Evolutionary conservation across 176 grass and related monocot genomes (phyloP).

Genomic region (Alloteropsis semialata): DNA sequence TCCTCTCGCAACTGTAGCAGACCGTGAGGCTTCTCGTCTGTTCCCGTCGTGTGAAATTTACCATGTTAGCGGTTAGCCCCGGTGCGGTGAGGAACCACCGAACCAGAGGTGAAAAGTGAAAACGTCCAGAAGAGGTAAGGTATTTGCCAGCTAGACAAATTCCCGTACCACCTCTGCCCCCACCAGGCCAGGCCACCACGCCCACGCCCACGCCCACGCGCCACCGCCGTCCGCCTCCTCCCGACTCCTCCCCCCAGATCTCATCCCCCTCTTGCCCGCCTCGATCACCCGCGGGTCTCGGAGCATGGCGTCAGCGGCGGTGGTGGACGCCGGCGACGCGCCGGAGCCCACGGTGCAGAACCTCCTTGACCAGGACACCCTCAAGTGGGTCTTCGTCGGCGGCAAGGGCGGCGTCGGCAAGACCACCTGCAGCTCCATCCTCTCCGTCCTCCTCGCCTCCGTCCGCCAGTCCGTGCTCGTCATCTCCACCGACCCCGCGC

Average conservation of each 20-base stretch:
- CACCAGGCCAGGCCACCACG: neutral
- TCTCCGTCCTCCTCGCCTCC: conserved; percentile 82
- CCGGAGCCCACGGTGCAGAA: conserved; percentile 82
- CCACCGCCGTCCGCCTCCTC: neutral
- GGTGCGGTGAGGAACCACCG: too few relatives aligned
- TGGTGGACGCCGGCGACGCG: conserved; percentile 44
- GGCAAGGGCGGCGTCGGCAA: conserved; percentile 99
- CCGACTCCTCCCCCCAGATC: conserved; percentile 1
- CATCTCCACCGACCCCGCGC: conserved; percentile 99
- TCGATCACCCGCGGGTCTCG: neutral
- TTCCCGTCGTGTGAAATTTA: too few relatives aligned
- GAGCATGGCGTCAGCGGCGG: conserved; percentile 35
- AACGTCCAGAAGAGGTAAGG: conserved; percentile 5
- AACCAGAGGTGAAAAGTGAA: neutral
- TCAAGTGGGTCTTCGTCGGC: conserved; percentile 99
- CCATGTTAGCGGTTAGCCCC: too few relatives aligned
- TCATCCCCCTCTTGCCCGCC: conserved; percentile 11
- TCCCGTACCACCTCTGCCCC: neutral
- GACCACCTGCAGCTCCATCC: conserved; percentile 97
- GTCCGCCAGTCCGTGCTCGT: conserved; percentile 90
- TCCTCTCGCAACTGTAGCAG: too few relatives aligned
- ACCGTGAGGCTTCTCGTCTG: too few relatives aligned
- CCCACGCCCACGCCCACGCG: neutral
- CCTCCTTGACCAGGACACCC: conserved; percentile 80
- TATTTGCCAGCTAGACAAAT: conserved; percentile 32